These are phyloP conservation scores for Chaetomium sp. DNA, from an alignment of 2,329 filamentous ascomycete genomes.

Conservation along the genomic window DNA sequence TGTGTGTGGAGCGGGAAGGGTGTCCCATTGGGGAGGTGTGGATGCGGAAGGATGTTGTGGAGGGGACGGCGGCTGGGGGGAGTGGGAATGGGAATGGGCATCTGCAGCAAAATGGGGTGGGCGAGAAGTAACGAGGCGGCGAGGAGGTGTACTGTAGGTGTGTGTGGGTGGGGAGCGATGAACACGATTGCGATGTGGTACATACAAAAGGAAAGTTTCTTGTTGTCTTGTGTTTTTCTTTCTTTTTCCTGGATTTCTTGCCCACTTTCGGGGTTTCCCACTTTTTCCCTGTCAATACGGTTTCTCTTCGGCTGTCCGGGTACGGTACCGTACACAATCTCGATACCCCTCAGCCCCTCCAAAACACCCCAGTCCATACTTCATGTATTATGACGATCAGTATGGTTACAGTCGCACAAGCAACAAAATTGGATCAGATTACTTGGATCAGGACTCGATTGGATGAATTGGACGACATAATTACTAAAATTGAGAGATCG, in stretches of 20 bases:
- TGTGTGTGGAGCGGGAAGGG: slow-evolving; percentile 55
- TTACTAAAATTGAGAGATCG: neutral
- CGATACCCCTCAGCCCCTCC: no score
- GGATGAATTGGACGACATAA: no score
- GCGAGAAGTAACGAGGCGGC: neutral
- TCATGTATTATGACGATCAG: no score
- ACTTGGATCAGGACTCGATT: no score
- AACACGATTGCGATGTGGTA: neutral
- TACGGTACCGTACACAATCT: neutral
- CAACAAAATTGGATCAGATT: neutral
- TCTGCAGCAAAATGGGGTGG: neutral
- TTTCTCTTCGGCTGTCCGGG: no score
- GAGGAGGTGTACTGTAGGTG: no score
- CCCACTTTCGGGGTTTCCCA: neutral
- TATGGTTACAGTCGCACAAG: neutral
- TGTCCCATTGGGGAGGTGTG: slow-evolving; percentile 65
- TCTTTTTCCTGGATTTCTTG: neutral
- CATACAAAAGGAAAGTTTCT: neutral
- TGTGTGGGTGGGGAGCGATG: no score
- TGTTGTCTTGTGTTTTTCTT: neutral
- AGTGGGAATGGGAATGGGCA: neutral
- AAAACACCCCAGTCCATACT: no score
- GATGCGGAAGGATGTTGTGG: slow-evolving; percentile 29
- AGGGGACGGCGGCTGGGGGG: neutral
- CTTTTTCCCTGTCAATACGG: neutral